These are phyloP conservation scores for Ilex paraguariensis DNA, from an alignment of 305 asterid species.

Conservation along the genomic window DNA sequence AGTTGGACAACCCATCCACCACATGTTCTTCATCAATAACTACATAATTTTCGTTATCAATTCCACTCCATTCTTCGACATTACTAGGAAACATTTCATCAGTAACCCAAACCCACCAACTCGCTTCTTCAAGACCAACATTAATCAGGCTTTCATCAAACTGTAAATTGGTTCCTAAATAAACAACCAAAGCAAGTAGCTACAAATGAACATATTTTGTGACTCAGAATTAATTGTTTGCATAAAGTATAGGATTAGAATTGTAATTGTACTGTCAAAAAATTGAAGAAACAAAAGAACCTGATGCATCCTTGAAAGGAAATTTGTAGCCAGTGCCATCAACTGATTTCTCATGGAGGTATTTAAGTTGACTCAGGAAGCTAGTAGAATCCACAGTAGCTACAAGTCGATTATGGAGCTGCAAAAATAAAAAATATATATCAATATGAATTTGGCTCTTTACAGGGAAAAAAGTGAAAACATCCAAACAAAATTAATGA, in stretches of 20 bases:
- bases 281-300: constrained; percentile 18
- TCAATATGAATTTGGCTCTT: neutral
- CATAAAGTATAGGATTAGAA: neutral
- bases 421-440: constrained; percentile 12
- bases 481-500: neutral
- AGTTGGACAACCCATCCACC: constrained; percentile 84
- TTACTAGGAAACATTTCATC: constrained; percentile 53
- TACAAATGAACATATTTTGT: neutral
- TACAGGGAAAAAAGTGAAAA: neutral
- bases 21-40: constrained; percentile 72
- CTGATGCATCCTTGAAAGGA: constrained; percentile 72
- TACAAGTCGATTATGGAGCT: constrained; percentile 72
- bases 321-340: constrained; percentile 29
- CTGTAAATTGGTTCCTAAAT: constrained; percentile 36
- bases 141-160: constrained; percentile 47
- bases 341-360: constrained; percentile 28
- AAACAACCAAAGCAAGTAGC: constrained; percentile 3
- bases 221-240: neutral
- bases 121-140: constrained; percentile 65
- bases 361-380: constrained; percentile 58
- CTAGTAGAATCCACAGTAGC: constrained; percentile 50
- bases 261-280: neutral
- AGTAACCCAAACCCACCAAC: constrained; percentile 97
- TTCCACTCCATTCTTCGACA: constrained; percentile 65
- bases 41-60: constrained; percentile 73